These are phyloP conservation scores for Cercophora samala DNA, from an alignment of 495 filamentous ascomycete species.

Conservation along the genomic window DNA sequence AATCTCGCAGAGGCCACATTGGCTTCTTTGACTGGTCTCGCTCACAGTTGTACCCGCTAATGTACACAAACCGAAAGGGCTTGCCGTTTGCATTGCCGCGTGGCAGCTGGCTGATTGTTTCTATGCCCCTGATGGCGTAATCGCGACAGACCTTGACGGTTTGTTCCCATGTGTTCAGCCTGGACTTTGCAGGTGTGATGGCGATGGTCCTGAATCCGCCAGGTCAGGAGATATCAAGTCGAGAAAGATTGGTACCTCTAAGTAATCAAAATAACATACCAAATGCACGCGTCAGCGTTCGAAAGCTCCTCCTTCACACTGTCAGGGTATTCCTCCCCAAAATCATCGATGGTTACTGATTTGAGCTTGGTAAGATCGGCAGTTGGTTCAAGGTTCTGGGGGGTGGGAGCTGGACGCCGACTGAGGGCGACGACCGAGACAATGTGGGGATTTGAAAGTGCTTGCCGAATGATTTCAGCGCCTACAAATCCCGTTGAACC, in stretches of 20 bases:
- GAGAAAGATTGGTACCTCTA: too few relatives aligned
- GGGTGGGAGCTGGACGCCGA: slow-evolving; percentile 27
- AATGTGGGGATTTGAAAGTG: slow-evolving; percentile 36
- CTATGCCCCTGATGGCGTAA: slow-evolving; percentile 41
- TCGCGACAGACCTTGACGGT: slow-evolving; percentile 43
- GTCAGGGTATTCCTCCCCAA: slow-evolving; percentile 40
- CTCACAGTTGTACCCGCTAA: slow-evolving; percentile 40
- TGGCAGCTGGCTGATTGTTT: slow-evolving; percentile 33
- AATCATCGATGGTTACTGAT: slow-evolving; percentile 40
- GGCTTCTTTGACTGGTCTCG: slow-evolving; percentile 42
- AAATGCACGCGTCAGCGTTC: slow-evolving; percentile 53
- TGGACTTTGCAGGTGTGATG: slow-evolving; percentile 39
- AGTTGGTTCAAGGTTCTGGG: slow-evolving; percentile 4
- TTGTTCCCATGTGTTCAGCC: slow-evolving; percentile 34
- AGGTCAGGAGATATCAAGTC: neutral
- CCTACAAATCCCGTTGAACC: slow-evolving; percentile 52
- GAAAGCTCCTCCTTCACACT: slow-evolving; percentile 39
- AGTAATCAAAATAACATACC: slow-evolving; percentile 21
- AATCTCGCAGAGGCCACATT: slow-evolving; percentile 33
- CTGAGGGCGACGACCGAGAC: slow-evolving; percentile 44
- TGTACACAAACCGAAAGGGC: slow-evolving; percentile 48
- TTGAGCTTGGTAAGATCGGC: slow-evolving; percentile 40
- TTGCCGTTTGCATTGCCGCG: neutral
- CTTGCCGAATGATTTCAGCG: slow-evolving; percentile 47
- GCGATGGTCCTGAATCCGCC: slow-evolving; percentile 32